A percentile compares a stretch with the other conserved stretches of the same genome.
Conservation (phyloP, 805 yeast species). For the Grigorovia yakushimaensis region DNA sequence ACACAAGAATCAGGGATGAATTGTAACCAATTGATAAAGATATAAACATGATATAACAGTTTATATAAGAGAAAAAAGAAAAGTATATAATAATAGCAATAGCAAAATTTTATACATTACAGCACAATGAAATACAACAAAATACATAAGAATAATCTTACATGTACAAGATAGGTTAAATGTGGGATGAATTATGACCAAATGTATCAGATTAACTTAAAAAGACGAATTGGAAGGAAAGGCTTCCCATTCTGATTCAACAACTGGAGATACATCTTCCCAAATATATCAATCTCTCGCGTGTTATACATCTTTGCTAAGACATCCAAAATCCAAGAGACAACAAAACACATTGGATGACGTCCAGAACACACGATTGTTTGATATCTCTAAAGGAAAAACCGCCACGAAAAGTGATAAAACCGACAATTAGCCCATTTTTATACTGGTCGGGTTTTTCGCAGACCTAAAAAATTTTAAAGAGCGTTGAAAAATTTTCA, state of each 20-base stretch:
- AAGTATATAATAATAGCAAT: background rate
- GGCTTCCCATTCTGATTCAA: slow-evolving; percentile 25
- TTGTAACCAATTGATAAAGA: slow-evolving; percentile 7
- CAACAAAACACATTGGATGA: slow-evolving; percentile 14
- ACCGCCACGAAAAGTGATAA: slow-evolving; percentile 3
- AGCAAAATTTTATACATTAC: background rate
- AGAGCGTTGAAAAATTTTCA: background rate
- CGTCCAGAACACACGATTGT: slow-evolving; percentile 22
- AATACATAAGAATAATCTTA: no score
- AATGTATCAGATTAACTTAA: slow-evolving; percentile 25
- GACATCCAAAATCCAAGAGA: slow-evolving; percentile 22
- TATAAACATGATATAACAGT: background rate
- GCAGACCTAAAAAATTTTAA: background rate
- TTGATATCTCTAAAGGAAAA: background rate
- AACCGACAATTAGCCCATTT: background rate
- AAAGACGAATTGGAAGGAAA: slow-evolving; percentile 22
- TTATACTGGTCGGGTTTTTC: background rate
- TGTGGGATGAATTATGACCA: slow-evolving; percentile 31
- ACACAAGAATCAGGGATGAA: slow-evolving; percentile 13
- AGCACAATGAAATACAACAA: background rate
- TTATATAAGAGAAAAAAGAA: slow-evolving; percentile 3
- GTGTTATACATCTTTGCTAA: slow-evolving; percentile 5
- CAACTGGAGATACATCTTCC: slow-evolving; percentile 33
- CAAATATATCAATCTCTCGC: slow-evolving; percentile 20
- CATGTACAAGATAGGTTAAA: no score